Evolutionary conservation across 2,329 filamentous ascomycete species (phyloP), one percentile per base, ranked within the genome.

Genomic region (Xylaria digitata): DNA sequence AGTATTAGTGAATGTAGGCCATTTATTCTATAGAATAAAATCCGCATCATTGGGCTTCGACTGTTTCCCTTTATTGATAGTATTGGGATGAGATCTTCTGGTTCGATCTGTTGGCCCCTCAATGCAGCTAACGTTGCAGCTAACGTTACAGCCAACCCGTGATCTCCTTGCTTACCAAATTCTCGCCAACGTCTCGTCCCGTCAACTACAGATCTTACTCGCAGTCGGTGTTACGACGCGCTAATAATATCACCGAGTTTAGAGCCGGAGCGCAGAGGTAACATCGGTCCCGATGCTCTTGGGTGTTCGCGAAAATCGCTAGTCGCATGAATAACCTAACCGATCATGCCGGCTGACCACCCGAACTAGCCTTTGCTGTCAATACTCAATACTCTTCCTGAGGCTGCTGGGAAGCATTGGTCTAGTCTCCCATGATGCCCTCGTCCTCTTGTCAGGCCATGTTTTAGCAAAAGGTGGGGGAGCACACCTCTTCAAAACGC

Each of bases 191-290:
- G 67, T 56, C 64, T 61, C 37, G 48, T 56, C 42, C 45, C 46
- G 52, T 55, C 53, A 42, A 65, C 46, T 56, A 54, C 62, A 66
- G 46, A 46, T 48, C 23, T 46, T 59, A 48, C 23, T 37, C 49
- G 53, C 54, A 21, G 46, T 59, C 50, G 46, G 40, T 43, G 55
- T 58, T 58, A 61, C 49, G 49, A 59, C 30, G 37, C 50, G 48
- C 34, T 59, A 19, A 54, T 55, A 69, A 50, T 62, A 60, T 70
- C 53, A 54, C 65, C 65, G 65, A 68, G 57, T 34, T 70, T 59
- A 50, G 45, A 46, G 53, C 48, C 60, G 57, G 37, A 11, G n/a
- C 53, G 40, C 49, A 62, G 23, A 61, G n/a, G 50, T 26, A 59
- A 32, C 43, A 59, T 45, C 52, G 53, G 53, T 34, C 61, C 61